Conservation (phyloP, 306 rosid genomes). For the Vicia faba region DNA sequence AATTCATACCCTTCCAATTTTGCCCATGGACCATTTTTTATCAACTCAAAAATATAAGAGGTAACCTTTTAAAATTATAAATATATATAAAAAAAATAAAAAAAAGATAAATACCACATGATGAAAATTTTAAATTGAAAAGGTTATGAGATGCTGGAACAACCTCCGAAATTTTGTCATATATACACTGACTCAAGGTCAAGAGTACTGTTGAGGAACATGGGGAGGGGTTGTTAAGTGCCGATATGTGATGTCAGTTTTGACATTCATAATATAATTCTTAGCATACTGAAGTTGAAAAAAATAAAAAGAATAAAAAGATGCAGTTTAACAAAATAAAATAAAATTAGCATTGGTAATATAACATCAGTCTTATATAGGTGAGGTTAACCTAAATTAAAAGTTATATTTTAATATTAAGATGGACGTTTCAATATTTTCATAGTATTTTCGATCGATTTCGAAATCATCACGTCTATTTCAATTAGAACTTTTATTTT, state of each 20-base stretch:
- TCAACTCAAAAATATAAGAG: slow-evolving; percentile 22
- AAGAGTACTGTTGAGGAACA: slow-evolving; percentile 17
- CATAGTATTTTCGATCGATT: too few relatives aligned
- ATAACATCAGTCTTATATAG: too few relatives aligned
- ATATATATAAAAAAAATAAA: not conserved
- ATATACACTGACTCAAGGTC: not conserved
- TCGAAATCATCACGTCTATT: too few relatives aligned
- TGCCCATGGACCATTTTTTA: slow-evolving; percentile 15
- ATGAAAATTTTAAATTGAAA: slow-evolving; percentile 5
- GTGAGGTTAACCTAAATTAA: too few relatives aligned
- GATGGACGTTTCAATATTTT: too few relatives aligned
- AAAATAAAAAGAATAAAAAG: too few relatives aligned
- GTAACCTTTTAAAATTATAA: not conserved
- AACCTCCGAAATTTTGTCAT: slow-evolving; percentile 8
- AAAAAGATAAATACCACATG: not conserved
- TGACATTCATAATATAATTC: slow-evolving; percentile 5
- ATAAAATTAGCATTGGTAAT: too few relatives aligned
- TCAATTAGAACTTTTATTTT: too few relatives aligned
- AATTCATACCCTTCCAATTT: slow-evolving; percentile 17
- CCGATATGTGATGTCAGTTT: slow-evolving; percentile 7
- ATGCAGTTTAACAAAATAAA: too few relatives aligned
- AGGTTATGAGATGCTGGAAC: slow-evolving; percentile 3
- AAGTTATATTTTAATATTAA: too few relatives aligned
- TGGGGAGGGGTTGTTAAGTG: not conserved
- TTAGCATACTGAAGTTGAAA: not conserved